phyloP scores from a whole-genome alignment of 306 rosid genomes.

The Vigna reflexopilosa region DNA sequence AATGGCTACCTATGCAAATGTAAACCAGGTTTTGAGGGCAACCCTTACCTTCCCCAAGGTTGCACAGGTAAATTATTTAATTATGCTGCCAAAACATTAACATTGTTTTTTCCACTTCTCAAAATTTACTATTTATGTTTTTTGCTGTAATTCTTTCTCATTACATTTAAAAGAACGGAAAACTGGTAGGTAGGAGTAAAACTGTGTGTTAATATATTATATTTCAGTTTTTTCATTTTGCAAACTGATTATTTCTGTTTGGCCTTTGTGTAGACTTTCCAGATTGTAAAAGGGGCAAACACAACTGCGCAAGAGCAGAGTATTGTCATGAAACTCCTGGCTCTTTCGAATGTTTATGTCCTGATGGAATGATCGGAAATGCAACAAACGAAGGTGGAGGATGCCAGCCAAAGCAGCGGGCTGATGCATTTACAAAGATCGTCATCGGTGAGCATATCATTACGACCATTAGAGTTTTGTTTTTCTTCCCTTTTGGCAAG shows the following conservation, averaged over 20 bases:
- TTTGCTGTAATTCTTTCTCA: too few species aligned
- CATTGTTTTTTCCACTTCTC: too few species aligned
- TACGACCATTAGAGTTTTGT: not conserved
- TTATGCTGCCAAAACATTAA: too few species aligned
- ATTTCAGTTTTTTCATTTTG: too few species aligned
- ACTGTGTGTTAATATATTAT: too few species aligned
- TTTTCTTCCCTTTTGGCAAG: not conserved
- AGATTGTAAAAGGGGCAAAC: not conserved
- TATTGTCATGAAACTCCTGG: not conserved
- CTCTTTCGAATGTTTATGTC: slow-evolving; percentile 1
- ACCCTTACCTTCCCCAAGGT: not conserved
- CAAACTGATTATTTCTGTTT: too few species aligned
- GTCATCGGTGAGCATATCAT: slow-evolving; percentile 7
- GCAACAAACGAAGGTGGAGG: not conserved
- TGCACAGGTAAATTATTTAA: not conserved
- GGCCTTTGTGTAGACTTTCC: not conserved
- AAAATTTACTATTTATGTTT: too few species aligned
- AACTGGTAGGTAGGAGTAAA: too few species aligned
- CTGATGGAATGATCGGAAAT: not conserved
- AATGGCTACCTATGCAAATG: slow-evolving; percentile 32
- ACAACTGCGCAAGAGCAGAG: not conserved
- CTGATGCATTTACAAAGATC: not conserved
- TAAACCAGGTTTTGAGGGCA: not conserved
- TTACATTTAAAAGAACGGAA: too few species aligned
- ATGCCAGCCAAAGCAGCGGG: not conserved